These are phyloP conservation scores for Phytophthora hibernalis DNA, from an alignment of 352 stramenopile species.

Conservation along the genomic window DNA sequence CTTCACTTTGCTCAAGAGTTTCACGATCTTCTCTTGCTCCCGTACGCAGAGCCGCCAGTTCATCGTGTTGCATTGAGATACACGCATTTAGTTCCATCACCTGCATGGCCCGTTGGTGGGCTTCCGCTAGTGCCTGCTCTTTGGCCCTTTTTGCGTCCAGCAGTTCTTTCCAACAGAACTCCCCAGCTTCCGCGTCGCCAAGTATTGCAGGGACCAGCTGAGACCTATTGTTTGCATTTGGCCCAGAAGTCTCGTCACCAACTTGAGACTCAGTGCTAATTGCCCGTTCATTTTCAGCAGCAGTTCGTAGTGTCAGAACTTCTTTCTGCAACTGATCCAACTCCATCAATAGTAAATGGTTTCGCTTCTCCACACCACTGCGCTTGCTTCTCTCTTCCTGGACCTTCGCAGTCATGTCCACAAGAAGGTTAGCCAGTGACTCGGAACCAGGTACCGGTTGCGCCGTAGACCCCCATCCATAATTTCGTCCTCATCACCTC, in stretches of 20 bases:
- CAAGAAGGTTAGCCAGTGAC: constrained; percentile 57
- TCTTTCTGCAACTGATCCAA: constrained; percentile 74
- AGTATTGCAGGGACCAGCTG: constrained; percentile 22
- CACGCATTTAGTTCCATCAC: constrained; percentile 77
- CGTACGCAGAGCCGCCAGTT: constrained; percentile 60
- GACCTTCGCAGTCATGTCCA: constrained; percentile 72
- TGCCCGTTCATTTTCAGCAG: constrained; percentile 24
- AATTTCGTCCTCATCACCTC: constrained; percentile 10
- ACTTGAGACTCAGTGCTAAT: constrained; percentile 1
- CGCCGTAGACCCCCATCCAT: constrained; percentile 4
- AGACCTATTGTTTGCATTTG: constrained; percentile 1
- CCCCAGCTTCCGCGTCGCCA: constrained; percentile 34
- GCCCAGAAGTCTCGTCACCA: not conserved
- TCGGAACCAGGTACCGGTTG: constrained; percentile 22
- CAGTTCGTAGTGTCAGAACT: constrained; percentile 61
- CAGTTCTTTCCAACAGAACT: constrained; percentile 68
- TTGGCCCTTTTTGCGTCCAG: constrained; percentile 60
- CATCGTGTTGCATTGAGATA: constrained; percentile 82
- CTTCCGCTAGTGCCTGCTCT: constrained; percentile 63
- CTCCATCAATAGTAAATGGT: constrained; percentile 71
- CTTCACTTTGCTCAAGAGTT: constrained; percentile 51
- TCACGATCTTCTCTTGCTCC: constrained; percentile 46
- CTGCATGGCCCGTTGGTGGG: constrained; percentile 62
- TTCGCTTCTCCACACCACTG: constrained; percentile 65
- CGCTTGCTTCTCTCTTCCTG: constrained; percentile 61